Base-by-base conservation (phyloP, 2,329 filamentous ascomycete species). In the Paracorniculantispora psalliotae region DNA sequence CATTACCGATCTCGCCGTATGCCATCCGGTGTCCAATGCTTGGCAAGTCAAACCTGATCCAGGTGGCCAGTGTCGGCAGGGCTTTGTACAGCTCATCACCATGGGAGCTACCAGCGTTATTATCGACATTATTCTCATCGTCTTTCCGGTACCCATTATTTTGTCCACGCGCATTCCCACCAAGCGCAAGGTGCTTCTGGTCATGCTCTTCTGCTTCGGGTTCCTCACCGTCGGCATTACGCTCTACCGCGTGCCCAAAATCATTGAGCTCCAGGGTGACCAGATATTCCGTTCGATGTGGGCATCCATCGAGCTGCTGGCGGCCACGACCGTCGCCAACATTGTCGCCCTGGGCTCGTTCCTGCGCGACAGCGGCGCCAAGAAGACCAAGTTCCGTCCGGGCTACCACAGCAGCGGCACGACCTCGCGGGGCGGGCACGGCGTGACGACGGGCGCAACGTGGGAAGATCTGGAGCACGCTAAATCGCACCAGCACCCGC, bases 261-360 rank as follows among this genome's bases (percentile, higher is more conserved):
- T 96, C 61, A 86, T 96, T 54, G 66, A 78, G 4, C 77, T 81
- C 35, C 73, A 83, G 59, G 91, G 91, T 1, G 78, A 82, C 28
- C 93, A 97, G 70, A 90, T 92, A 64, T 89, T 88, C 63, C 89
- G 93, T 30, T 93, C 92, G 0, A 83, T 97, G 15, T 82, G 92
- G 67, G 92, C 92, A 1, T 96, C 91, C 0, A 79, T 93, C 5
- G 92, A 97, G 69, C 89, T 96, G 12, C 81, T 97, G 1, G 91
- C 91, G 21, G 91, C 92, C 1, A 89, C 91, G 0, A 84, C 85
- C 0, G 90, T 94, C 1, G 90, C 92, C 13, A 97, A 97, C 70
- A 86, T 88, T 1, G 81, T 97, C 23, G 89, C 96, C 1, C 83
- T 97, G 0, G 92, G 92, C 4, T 94, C 91, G 0, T 97, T 96